Base-by-base conservation (phyloP, 2,329 filamentous ascomycete species). In the Mycosphaerella arachidis region DNA sequence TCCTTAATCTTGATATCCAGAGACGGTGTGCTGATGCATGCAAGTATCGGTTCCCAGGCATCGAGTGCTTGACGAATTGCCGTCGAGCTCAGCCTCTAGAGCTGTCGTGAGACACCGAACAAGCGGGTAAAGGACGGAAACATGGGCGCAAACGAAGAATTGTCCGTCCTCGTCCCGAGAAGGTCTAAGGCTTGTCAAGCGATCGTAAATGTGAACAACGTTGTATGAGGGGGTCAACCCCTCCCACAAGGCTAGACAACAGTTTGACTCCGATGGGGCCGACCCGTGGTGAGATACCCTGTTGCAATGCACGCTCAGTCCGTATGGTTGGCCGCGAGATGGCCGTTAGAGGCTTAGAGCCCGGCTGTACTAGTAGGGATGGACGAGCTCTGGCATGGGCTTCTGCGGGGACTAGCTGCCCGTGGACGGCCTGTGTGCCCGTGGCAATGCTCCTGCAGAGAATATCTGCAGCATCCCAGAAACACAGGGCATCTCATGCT, bases 231-330 rank as follows among this genome's bases (percentile, higher is more conserved):
- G 65, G 62, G 66, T 57, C 59, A 62, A 63, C 66, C 66, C 66
- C 64, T 69, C 66, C 62, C 56, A 63, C 68, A 69, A 64, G 68
- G 68, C 68, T 70, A 71, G 67, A 70, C 63, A 69, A 65, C 66
- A 68, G 67, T 66, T 66, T 67, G 67, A 63, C 61, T 64, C 64
- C 66, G 65, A 68, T 59, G 62, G 64, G 62, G 63, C 67, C 63
- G 48, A 58, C 62, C 62, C 65, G 62, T 63, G 68, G 46, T 48
- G 56, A 61, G 51, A 53, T 59, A 63, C 63, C 65, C 62, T 69
- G 67, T 59, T 62, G 62, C 52, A 56, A 59, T 55, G 63, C 66
- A 66, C 65, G 66, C 63, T 64, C 62, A 63, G 61, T 58, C 63
- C 59, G 48, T 67, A 61, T 69, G 68, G 67, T 70, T 70, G 69